phyloP scores from a whole-genome alignment of 441 rosid genomes.

The Populus hybrid region DNA sequence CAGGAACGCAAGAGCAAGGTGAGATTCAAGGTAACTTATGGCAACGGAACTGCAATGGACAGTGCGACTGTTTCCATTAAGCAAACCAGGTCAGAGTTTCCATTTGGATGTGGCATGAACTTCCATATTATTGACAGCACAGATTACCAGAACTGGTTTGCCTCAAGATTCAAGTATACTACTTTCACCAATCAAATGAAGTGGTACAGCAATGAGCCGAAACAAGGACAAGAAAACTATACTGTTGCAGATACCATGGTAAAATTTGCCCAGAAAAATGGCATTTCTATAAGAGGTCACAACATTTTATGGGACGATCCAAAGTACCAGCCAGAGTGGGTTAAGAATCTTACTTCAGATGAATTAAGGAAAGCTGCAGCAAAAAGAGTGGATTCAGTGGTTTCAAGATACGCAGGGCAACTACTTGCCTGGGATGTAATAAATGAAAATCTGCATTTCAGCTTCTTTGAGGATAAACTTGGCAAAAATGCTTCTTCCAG shows the following conservation, averaged over 20 bases:
- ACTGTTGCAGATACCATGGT: slow-evolving; percentile 58
- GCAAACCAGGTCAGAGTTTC: slow-evolving; percentile 48
- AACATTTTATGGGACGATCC: slow-evolving; percentile 71
- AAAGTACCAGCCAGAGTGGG: slow-evolving; percentile 54
- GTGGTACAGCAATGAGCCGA: slow-evolving; percentile 64
- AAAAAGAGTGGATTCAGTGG: slow-evolving; percentile 44
- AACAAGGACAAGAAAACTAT: slow-evolving; percentile 52
- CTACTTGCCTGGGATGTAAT: slow-evolving; percentile 73
- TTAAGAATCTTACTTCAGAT: slow-evolving; percentile 25
- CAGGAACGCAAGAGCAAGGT: slow-evolving; percentile 62
- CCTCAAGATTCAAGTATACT: slow-evolving; percentile 50
- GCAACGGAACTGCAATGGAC: slow-evolving; percentile 37
- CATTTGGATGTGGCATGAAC: slow-evolving; percentile 74
- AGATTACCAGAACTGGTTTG: slow-evolving; percentile 57
- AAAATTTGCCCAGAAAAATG: slow-evolving; percentile 32
- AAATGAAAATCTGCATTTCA: slow-evolving; percentile 69
- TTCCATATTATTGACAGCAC: slow-evolving; percentile 44
- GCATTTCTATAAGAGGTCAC: slow-evolving; percentile 63
- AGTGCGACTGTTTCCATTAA: slow-evolving; percentile 43
- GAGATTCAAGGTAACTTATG: slow-evolving; percentile 38
- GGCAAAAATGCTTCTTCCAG: slow-evolving; percentile 47
- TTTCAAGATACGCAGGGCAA: slow-evolving; percentile 47
- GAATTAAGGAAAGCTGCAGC: slow-evolving; percentile 36
- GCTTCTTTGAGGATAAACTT: slow-evolving; percentile 58
- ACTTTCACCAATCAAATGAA: slow-evolving; percentile 78